Base-by-base conservation (phyloP, 2,329 filamentous ascomycete genomes). In the Colletotrichum limetticola region DNA sequence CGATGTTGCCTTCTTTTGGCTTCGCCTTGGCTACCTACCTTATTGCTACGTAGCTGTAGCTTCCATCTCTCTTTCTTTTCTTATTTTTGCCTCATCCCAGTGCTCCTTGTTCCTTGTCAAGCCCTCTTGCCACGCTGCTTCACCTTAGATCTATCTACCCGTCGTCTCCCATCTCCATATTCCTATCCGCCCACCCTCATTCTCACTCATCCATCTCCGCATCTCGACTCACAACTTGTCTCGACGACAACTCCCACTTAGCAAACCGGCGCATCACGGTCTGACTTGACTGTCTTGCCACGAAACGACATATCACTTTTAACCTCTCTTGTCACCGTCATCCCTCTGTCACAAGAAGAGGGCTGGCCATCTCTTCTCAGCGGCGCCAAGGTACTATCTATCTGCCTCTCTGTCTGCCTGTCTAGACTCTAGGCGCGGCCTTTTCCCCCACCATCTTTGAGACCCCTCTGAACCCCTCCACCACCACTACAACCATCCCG, bases 1-100 rank as follows among this genome's bases (percentile, higher is more conserved):
- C 56, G 74, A 76, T 75, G 68, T 74, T 75, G 74, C 77, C 76
- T 77, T 78, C 75, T 74, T 74, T 74, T 71, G 71, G 55, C 35
- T 60, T 37, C 57, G 46, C 49, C 71, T 59, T 66, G 62, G 30
- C 52, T 63, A 35, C 32, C 32, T 35, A 35, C 32, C 32, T 35
- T 35, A 63, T 56, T 59, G 62, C 61, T 37, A 42, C 66, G 12
- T 30, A 30, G 11, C 52, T 30, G 57, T 68, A 58, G 35, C 30
- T 68, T 68, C 32, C 32, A 35, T 35, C 64, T 22, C 57, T 57
- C 60, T 62, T 35, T 66, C 55, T 73, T 57, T 56, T 55, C 58
- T 42, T 58, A 49, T 60, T 37, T 55, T 55, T 64, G 61, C 46
- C 61, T 64, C 61, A 49, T 35, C 42, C 7, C 46, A 22, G 37